A percentile compares a stretch with the other conserved stretches of the same genome.
Evolutionary conservation across 768 basidiomycete species (phyloP).

Genomic region (Xanthoconium stramineum): DNA sequence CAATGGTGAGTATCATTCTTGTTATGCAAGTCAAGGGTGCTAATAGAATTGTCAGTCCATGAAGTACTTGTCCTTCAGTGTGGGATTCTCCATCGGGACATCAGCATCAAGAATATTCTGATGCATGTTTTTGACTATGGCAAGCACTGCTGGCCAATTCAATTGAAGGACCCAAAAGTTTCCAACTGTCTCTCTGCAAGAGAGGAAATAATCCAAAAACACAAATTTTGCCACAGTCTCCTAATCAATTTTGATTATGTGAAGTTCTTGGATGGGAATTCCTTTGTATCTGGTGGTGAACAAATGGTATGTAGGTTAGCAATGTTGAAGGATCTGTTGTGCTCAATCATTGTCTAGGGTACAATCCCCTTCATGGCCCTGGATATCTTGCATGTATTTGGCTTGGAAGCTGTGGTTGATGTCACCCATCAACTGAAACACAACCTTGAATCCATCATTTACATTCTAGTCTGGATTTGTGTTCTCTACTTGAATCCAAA

Average conservation of each 20-base stretch:
- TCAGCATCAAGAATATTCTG: not conserved
- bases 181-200: not conserved
- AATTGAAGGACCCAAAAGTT: not conserved
- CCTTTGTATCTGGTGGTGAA: not conserved
- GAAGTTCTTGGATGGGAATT: not conserved
- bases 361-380: not conserved
- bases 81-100: not conserved
- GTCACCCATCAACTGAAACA: not conserved
- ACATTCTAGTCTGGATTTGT: conserved; percentile 4
- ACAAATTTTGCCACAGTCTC: too few species aligned
- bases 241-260: conserved; percentile 3
- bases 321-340: not conserved
- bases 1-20: not conserved
- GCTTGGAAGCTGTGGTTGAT: not conserved
- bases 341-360: not conserved
- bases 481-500: not conserved
- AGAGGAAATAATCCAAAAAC: not conserved
- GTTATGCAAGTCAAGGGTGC: not conserved
- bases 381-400: not conserved
- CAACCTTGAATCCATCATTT: conserved; percentile 2
- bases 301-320: not conserved
- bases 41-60: not conserved
- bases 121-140: not conserved
- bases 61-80: not conserved
- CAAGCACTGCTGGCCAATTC: not conserved